These are phyloP conservation scores for Polyporus tsugae DNA, from an alignment of 1,284 basidiomycete genomes.

Conservation along the genomic window DNA sequence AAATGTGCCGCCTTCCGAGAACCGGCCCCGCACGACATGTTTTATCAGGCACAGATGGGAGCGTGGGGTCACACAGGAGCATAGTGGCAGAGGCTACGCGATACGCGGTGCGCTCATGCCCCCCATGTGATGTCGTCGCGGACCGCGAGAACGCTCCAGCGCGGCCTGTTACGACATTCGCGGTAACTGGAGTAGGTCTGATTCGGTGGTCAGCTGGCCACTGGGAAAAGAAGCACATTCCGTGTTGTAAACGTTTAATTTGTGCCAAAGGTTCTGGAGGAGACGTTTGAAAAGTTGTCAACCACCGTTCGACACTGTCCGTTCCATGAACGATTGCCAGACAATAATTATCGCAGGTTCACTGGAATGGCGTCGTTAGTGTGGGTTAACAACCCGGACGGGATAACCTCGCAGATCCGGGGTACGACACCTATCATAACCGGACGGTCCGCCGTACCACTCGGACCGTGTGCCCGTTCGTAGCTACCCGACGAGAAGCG, in stretches of 20 bases:
- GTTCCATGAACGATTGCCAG: background rate
- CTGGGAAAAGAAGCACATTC: background rate
- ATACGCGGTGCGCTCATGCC: background rate
- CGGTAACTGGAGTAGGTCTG: background rate
- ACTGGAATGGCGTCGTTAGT: background rate
- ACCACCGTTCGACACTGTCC: background rate
- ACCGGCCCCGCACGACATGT: constrained; percentile 6
- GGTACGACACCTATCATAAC: background rate
- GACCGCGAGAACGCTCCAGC: constrained; percentile 8
- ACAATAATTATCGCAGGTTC: background rate
- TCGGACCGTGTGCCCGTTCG: background rate
- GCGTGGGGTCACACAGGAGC: background rate
- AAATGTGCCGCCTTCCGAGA: constrained; percentile 23
- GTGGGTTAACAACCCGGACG: background rate
- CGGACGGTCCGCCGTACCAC: background rate
- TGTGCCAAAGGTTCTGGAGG: background rate
- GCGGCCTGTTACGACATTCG: constrained; percentile 16
- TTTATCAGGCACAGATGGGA: constrained; percentile 14
- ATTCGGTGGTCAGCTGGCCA: background rate
- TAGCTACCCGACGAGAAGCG: background rate
- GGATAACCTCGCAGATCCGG: constrained; percentile 5
- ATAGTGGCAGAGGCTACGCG: background rate
- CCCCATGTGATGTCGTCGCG: constrained; percentile 25
- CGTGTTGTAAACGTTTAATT: too few relatives aligned
- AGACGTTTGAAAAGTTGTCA: background rate